Evolutionary conservation across 2,329 filamentous ascomycete genomes (phyloP).

Genomic region (Escovopsis sp.): DNA sequence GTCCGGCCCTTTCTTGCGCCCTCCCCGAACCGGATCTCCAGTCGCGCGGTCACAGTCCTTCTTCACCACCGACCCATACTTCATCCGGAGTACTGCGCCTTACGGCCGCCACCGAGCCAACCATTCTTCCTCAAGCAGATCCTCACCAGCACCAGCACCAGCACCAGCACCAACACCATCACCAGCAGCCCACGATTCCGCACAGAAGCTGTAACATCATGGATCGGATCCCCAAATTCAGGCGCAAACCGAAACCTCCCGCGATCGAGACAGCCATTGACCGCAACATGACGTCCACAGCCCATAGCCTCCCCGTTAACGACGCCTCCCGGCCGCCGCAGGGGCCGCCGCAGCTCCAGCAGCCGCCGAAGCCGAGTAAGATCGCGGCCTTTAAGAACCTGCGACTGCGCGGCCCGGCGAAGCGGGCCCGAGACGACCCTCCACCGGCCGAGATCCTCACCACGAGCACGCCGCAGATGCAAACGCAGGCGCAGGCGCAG

Average conservation of each 20-base stretch:
- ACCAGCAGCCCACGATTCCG: neutral
- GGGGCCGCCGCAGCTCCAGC: constrained; percentile 5
- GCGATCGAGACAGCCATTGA: constrained; percentile 27
- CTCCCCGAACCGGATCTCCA: too few relatives aligned
- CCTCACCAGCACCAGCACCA: neutral
- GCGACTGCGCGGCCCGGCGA: constrained; percentile 29
- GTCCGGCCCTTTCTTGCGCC: too few relatives aligned
- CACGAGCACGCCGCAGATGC: constrained; percentile 12
- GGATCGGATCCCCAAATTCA: constrained; percentile 28
- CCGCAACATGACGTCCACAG: constrained; percentile 15
- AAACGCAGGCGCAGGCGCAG: too few relatives aligned
- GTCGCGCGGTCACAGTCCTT: too few relatives aligned
- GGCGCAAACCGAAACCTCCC: constrained; percentile 29
- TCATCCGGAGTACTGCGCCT: too few relatives aligned
- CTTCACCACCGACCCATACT: too few relatives aligned
- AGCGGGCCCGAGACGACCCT: constrained; percentile 31
- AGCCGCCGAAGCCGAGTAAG: constrained; percentile 10
- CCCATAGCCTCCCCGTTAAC: constrained; percentile 12
- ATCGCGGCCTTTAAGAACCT: constrained; percentile 30
- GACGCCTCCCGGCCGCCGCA: constrained; percentile 9
- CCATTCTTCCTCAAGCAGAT: too few relatives aligned
- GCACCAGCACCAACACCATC: neutral
- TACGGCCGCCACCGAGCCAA: too few relatives aligned
- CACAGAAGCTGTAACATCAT: constrained; percentile 12
- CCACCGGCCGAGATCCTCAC: constrained; percentile 14